Conservation (phyloP, 805 yeast species). For the Sugiyamaella chiloensis region DNA sequence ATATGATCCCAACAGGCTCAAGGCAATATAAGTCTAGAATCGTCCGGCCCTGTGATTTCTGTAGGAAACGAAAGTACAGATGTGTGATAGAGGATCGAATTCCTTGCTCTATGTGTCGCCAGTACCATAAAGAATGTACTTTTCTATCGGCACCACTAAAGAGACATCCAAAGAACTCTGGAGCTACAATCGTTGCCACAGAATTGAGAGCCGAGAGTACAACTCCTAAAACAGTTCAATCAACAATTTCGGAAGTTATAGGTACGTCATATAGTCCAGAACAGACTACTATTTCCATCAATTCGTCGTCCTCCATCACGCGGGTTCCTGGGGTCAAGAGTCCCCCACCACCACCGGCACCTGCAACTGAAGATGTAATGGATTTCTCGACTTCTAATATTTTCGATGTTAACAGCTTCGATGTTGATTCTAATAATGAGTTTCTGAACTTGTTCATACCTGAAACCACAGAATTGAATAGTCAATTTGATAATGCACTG, state of each 20-base stretch:
- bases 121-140: neutral
- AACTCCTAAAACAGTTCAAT: neutral
- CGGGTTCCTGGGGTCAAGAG: too few species aligned
- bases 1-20: conserved; percentile 15
- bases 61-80: neutral
- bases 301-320: too few species aligned
- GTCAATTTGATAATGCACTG: too few species aligned
- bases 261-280: too few species aligned
- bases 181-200: too few species aligned
- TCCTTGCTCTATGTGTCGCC: neutral
- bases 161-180: neutral
- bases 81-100: neutral
- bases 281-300: too few species aligned
- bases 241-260: neutral
- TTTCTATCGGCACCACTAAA: neutral
- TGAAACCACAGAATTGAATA: neutral
- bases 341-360: too few species aligned
- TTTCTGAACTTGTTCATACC: neutral
- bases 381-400: too few species aligned
- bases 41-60: neutral
- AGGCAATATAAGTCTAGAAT: neutral
- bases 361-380: too few species aligned
- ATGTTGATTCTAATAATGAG: too few species aligned
- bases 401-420: too few species aligned
- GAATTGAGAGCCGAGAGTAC: neutral